Evolutionary conservation across 352 stramenopile species (phyloP).

Genomic region (Peronospora farinosa): DNA sequence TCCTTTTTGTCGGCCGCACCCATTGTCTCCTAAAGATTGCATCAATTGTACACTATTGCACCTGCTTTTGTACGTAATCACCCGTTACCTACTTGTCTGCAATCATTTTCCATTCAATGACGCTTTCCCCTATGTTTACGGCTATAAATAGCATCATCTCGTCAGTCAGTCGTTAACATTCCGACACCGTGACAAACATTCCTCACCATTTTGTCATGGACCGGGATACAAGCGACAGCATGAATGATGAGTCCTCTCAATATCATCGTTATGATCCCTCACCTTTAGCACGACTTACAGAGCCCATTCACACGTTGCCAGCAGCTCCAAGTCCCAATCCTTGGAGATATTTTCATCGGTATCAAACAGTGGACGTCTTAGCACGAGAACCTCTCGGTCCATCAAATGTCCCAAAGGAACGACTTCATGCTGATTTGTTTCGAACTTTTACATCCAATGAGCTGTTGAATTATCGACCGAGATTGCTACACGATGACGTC

Average conservation of each 20-base stretch:
- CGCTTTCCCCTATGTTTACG: too few relatives aligned
- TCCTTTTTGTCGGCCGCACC: too few relatives aligned
- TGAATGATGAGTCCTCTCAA: conserved; percentile 1
- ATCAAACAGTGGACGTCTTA: conserved; percentile 72
- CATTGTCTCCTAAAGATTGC: too few relatives aligned
- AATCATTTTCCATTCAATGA: too few relatives aligned
- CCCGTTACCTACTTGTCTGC: too few relatives aligned
- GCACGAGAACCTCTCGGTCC: conserved; percentile 22
- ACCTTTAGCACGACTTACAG: conserved; percentile 9
- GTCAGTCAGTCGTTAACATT: too few relatives aligned
- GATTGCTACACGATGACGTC: conserved; percentile 46
- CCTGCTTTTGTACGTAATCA: too few relatives aligned
- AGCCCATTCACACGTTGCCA: not conserved
- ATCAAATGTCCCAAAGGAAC: conserved; percentile 35
- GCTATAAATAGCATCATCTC: too few relatives aligned
- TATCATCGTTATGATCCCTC: conserved; percentile 28
- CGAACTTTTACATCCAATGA: conserved; percentile 65
- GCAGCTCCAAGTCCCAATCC: not conserved
- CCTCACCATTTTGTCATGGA: too few relatives aligned
- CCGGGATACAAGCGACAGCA: too few relatives aligned
- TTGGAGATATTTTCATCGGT: conserved; percentile 47
- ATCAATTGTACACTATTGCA: too few relatives aligned
- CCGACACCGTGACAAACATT: too few relatives aligned
- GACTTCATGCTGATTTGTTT: conserved; percentile 57
- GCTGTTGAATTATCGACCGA: conserved; percentile 51